Evolutionary conservation across 805 yeast species (phyloP).

Genomic region (Sugiyamaella floridensis): DNA sequence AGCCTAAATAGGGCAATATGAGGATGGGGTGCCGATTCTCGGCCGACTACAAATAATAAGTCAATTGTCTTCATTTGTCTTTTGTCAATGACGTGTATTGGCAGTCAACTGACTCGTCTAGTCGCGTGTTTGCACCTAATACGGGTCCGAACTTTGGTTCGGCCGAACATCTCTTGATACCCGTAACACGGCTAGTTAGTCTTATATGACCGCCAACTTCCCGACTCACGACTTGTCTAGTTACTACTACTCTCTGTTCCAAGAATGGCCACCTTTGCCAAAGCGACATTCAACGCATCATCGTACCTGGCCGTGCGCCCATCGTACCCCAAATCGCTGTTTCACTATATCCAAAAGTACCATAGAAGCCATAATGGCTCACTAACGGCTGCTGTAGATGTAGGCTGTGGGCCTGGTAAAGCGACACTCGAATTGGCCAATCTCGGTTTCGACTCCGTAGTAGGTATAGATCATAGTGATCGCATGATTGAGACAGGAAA

Average conservation of each 20-base stretch:
- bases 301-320: constrained; percentile 60
- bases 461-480: constrained; percentile 58
- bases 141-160: too few relatives aligned
- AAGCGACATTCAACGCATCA: constrained; percentile 42
- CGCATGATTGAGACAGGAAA: constrained; percentile 49
- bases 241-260: too few relatives aligned
- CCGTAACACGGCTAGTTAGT: too few relatives aligned
- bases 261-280: constrained; percentile 59
- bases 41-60: too few relatives aligned
- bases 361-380: constrained; percentile 31
- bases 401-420: constrained; percentile 79
- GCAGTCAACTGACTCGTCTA: too few relatives aligned
- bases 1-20: neutral
- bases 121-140: too few relatives aligned
- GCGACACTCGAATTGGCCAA: constrained; percentile 50
- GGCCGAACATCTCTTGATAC: too few relatives aligned
- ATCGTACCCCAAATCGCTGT: constrained; percentile 50
- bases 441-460: constrained; percentile 38
- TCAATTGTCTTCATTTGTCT: too few relatives aligned
- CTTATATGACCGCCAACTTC: too few relatives aligned
- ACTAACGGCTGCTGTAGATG: constrained; percentile 40
- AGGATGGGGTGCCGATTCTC: too few relatives aligned
- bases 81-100: too few relatives aligned
- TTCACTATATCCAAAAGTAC: constrained; percentile 36
- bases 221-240: too few relatives aligned